Conservation (phyloP, 768 basidiomycete species). For the Panellus pusillus region DNA sequence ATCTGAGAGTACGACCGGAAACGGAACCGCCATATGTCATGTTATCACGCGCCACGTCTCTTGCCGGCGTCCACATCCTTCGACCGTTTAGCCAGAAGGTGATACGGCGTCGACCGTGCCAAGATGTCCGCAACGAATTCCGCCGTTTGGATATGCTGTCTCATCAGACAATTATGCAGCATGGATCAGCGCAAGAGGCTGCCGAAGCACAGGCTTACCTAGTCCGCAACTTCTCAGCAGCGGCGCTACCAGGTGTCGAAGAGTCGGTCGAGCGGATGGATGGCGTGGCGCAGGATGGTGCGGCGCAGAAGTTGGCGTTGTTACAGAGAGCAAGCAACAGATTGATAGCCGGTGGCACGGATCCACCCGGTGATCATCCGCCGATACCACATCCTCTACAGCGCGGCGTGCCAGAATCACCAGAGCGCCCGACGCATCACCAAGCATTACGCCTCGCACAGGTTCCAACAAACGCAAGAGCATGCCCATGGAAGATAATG, state of each 20-base stretch:
- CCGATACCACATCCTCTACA: no score
- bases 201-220: not conserved
- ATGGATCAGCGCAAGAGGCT: not conserved
- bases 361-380: no score
- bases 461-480: no score
- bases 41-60: not conserved
- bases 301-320: not conserved
- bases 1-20: not conserved
- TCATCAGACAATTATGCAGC: not conserved
- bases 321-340: no score
- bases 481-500: no score
- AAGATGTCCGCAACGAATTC: not conserved
- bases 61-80: not conserved
- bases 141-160: not conserved
- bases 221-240: not conserved
- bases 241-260: not conserved
- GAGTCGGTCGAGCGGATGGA: not conserved
- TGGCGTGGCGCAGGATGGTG: not conserved
- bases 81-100: not conserved
- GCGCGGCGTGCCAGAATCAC: no score
- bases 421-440: no score
- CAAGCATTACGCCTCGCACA: no score
- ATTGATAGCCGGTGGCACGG: no score
- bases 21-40: conserved; percentile 4
- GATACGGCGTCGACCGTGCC: not conserved